Percentiles rank a stretch among this genome's conserved stretches.
phyloP scores from a whole-genome alignment of 768 basidiomycete species.

The Trichaptum fuscoviolaceum region DNA sequence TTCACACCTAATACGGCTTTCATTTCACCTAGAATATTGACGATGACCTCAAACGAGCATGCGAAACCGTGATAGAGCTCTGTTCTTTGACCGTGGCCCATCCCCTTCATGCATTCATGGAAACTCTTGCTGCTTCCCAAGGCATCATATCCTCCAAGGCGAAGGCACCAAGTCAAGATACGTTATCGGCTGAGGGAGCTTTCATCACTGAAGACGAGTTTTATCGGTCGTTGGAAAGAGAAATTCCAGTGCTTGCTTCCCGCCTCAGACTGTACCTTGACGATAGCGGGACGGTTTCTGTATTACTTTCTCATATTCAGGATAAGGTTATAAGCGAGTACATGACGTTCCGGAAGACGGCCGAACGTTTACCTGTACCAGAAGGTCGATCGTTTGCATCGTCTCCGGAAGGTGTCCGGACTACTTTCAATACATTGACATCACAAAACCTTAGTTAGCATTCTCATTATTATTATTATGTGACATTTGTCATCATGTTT shows the following conservation, averaged over 20 bases:
- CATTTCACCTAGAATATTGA: conserved; percentile 66
- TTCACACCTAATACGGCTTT: background rate
- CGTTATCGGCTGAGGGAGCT: conserved; percentile 41
- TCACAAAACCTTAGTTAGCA: background rate
- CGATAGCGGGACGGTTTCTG: conserved; percentile 70
- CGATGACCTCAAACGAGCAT: conserved; percentile 74
- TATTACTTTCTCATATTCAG: conserved; percentile 72
- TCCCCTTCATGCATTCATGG: conserved; percentile 60
- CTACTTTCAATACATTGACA: background rate
- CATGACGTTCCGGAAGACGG: conserved; percentile 57
- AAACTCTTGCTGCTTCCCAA: conserved; percentile 36
- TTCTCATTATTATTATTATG: background rate
- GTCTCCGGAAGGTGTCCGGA: background rate
- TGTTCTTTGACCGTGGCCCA: conserved; percentile 37
- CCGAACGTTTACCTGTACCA: background rate
- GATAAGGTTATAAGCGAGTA: conserved; percentile 75
- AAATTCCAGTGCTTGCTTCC: conserved; percentile 48
- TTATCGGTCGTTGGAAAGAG: conserved; percentile 45
- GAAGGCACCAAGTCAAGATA: conserved; percentile 44
- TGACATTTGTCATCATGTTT: background rate
- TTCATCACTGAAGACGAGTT: conserved; percentile 46
- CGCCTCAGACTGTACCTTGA: conserved; percentile 74
- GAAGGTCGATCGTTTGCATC: background rate
- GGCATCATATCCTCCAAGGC: conserved; percentile 19
- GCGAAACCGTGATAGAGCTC: conserved; percentile 74